phyloP scores from a whole-genome alignment of 306 rosid species.

The Cyamopsis tetragonoloba region DNA sequence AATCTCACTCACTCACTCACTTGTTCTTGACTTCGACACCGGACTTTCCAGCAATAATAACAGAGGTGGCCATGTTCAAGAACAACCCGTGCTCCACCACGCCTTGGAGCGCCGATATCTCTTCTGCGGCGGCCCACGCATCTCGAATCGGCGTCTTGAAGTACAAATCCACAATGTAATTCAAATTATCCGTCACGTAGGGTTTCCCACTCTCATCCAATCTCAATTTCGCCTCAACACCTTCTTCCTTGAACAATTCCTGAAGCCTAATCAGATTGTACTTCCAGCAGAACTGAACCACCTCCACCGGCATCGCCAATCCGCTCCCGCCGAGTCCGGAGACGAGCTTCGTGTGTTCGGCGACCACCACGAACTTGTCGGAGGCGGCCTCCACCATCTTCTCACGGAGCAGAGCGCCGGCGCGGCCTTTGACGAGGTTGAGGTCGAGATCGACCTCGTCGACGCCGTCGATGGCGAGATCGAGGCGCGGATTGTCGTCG shows the following conservation, averaged over 20 bases:
- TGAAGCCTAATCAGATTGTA: constrained; percentile 57
- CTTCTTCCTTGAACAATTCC: constrained; percentile 65
- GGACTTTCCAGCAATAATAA: constrained; percentile 54
- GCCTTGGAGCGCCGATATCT: constrained; percentile 65
- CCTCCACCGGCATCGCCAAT: constrained; percentile 86
- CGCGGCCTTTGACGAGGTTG: constrained; percentile 67
- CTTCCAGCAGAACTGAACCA: constrained; percentile 89
- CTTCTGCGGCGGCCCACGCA: constrained; percentile 55
- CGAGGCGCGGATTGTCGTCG: constrained; percentile 59
- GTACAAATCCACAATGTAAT: constrained; percentile 77
- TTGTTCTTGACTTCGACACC: constrained; percentile 60
- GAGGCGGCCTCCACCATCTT: constrained; percentile 85
- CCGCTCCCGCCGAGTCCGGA: constrained; percentile 72
- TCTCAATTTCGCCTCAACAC: constrained; percentile 63
- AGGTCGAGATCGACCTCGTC: constrained; percentile 71
- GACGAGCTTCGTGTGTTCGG: constrained; percentile 67
- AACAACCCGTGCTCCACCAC: constrained; percentile 86
- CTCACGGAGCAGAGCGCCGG: constrained; percentile 63
- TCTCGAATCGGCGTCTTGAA: constrained; percentile 67
- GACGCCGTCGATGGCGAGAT: constrained; percentile 73
- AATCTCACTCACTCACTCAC: no score
- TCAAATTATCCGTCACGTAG: constrained; percentile 68
- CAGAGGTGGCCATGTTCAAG: constrained; percentile 74
- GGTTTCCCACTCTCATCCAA: constrained; percentile 54
- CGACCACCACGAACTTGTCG: constrained; percentile 63